Evolutionary conservation across 129 eudicot species (phyloP).

Genomic region (Mikania micrantha): DNA sequence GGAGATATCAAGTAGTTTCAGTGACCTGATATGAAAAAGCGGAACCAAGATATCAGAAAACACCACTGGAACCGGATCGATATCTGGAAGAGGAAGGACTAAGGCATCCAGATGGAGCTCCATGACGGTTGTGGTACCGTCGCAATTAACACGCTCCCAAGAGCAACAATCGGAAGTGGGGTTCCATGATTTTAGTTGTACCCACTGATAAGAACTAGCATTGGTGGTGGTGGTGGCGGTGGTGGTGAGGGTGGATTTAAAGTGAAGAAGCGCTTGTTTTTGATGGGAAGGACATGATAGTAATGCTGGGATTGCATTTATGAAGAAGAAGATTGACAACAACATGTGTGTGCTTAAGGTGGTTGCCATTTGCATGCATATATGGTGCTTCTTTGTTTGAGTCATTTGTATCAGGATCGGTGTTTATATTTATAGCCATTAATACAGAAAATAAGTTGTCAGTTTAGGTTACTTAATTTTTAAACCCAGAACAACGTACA

Average conservation of each 20-base stretch:
- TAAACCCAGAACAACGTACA: too few relatives aligned
- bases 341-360: too few relatives aligned
- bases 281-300: too few relatives aligned
- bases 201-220: slow-evolving; percentile 16
- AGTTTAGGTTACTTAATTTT: too few relatives aligned
- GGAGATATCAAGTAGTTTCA: slow-evolving; percentile 38
- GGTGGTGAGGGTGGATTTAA: slow-evolving; percentile 24
- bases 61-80: slow-evolving; percentile 3
- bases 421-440: too few relatives aligned
- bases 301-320: too few relatives aligned
- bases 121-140: background rate
- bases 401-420: too few relatives aligned
- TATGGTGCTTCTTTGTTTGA: too few relatives aligned
- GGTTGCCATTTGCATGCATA: too few relatives aligned
- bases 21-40: slow-evolving; percentile 27
- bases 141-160: slow-evolving; percentile 42
- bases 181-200: slow-evolving; percentile 44
- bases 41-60: slow-evolving; percentile 29
- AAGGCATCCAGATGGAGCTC: slow-evolving; percentile 27
- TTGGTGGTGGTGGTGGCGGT: slow-evolving; percentile 24
- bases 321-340: too few relatives aligned
- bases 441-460: too few relatives aligned
- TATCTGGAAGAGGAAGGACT: background rate
- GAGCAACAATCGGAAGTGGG: slow-evolving; percentile 39
- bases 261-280: slow-evolving; percentile 20